Base-by-base conservation (phyloP, 2,329 filamentous ascomycete genomes). In the Talaromyces sp. region DNA sequence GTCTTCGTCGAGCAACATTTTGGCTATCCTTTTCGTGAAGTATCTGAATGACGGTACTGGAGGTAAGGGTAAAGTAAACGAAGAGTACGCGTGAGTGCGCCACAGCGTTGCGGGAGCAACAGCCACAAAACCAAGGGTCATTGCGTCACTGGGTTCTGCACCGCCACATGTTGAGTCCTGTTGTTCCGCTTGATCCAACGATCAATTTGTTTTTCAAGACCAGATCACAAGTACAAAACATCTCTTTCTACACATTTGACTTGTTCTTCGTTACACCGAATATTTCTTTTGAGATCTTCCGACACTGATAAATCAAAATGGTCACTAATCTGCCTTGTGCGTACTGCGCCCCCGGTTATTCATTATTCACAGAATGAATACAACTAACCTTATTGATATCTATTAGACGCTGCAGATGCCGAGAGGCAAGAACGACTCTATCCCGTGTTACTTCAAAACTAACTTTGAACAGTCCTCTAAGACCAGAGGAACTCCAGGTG, bases 1-100 rank as follows among this genome's bases (percentile, higher is more conserved):
- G 77, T 95, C 91, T 82, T 97, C 93, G 80, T 96, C 92, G 80
- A 98, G 91, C 76, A 97, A 85, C 90, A 98, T 97, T 69, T 80
- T 92, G 81, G 67, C 65, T 68, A 59, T 70, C 6, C n/a, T 60
- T 27, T 27, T 31, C 47, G 16, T 19, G 24, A 50, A 9, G 10
- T 41, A n/a, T 41, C 39, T n/a, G 39, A 41, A 41, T 41, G 39
- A 41, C 10, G 24, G 45, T 24, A 24, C 19, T 31, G 27, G 27
- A 31, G 27, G 31, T 37, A 16, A 52, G 13, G 31, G 22, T 52
- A 3, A 7, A 13, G n/a, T 56, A 14, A 35, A 13, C n/a, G 19
- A 6, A 9, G n/a, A 22, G 14, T 13, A 39, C 47, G 63, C 63
- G 57, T 16, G 59, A 19, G 33, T 39, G 47, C 50, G 64, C 60